Evolutionary conservation across 768 basidiomycete species (phyloP).

Genomic region (Tephrocybe sp.): DNA sequence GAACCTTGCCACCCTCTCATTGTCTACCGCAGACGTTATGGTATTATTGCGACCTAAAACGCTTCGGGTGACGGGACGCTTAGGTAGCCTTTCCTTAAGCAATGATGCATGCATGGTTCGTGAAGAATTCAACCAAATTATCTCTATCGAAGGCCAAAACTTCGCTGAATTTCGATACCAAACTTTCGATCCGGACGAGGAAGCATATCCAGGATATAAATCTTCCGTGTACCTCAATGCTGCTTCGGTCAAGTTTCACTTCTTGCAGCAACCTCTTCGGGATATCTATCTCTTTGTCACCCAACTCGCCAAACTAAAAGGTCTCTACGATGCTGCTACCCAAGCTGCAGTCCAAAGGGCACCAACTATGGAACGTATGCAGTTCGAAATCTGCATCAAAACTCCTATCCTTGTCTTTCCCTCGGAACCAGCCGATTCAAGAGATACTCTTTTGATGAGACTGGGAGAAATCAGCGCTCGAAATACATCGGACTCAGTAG

Average conservation of each 20-base stretch:
- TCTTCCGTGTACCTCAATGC: conserved; percentile 78
- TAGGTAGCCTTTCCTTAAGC: conserved; percentile 80
- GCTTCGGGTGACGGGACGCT: conserved; percentile 72
- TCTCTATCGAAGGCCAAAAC: conserved; percentile 93
- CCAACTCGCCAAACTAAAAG: conserved; percentile 89
- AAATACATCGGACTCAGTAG: conserved; percentile 62
- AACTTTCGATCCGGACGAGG: conserved; percentile 76
- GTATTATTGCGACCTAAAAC: conserved; percentile 70
- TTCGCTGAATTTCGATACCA: conserved; percentile 94
- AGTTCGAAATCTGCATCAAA: conserved; percentile 86
- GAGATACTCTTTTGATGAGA: conserved; percentile 73
- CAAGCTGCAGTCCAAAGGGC: conserved; percentile 90
- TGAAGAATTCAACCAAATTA: conserved; percentile 75
- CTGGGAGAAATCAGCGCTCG: conserved; percentile 86
- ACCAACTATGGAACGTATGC: conserved; percentile 91
- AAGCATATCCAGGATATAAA: conserved; percentile 74
- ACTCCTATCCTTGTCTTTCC: conserved; percentile 93
- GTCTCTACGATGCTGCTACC: conserved; percentile 90
- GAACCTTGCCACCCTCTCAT: conserved; percentile 80
- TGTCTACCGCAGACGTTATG: conserved; percentile 87
- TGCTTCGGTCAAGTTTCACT: conserved; percentile 89
- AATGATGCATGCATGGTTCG: conserved; percentile 62
- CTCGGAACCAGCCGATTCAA: conserved; percentile 53
- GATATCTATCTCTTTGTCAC: conserved; percentile 79
- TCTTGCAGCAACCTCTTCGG: conserved; percentile 88